phyloP scores from a whole-genome alignment of 305 asterid species.

The Andrographis paniculata region DNA sequence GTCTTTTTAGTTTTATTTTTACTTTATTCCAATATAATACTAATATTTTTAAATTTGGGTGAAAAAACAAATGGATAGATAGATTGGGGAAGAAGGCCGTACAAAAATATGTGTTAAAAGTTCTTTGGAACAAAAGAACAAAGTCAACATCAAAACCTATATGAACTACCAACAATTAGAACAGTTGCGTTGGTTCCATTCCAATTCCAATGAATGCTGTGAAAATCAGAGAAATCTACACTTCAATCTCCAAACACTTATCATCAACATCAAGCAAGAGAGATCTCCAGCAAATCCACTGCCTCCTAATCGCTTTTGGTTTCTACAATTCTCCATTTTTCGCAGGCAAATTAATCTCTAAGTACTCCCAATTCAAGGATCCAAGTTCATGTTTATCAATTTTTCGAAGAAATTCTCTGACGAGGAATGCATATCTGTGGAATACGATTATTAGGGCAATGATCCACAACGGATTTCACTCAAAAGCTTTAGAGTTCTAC shows the following conservation, averaged over 20 bases:
- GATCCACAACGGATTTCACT: conserved; percentile 47
- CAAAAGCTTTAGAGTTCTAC: conserved; percentile 47
- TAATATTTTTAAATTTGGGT: too few relatives aligned
- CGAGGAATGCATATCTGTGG: conserved; percentile 42
- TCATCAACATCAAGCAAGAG: conserved; percentile 28
- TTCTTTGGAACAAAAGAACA: too few relatives aligned
- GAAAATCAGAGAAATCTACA: conserved; percentile 26
- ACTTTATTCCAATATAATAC: too few relatives aligned
- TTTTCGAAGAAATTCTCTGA: conserved; percentile 26
- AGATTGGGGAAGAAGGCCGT: too few relatives aligned
- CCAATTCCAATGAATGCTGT: conserved; percentile 24
- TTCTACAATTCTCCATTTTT: conserved; percentile 36
- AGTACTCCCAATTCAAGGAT: conserved; percentile 54
- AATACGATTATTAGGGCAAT: conserved; percentile 67
- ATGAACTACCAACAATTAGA: too few relatives aligned
- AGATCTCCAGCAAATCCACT: conserved; percentile 47
- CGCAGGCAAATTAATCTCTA: conserved; percentile 57
- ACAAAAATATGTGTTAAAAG: too few relatives aligned
- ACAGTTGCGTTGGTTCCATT: background rate
- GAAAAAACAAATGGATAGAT: too few relatives aligned
- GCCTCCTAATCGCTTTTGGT: conserved; percentile 41
- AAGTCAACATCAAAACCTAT: too few relatives aligned
- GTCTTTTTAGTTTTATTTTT: too few relatives aligned
- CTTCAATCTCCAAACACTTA: conserved; percentile 44
- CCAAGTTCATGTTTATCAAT: conserved; percentile 37